phyloP scores from a whole-genome alignment of 2,329 filamentous ascomycete genomes.

The Huntiella savannae region DNA sequence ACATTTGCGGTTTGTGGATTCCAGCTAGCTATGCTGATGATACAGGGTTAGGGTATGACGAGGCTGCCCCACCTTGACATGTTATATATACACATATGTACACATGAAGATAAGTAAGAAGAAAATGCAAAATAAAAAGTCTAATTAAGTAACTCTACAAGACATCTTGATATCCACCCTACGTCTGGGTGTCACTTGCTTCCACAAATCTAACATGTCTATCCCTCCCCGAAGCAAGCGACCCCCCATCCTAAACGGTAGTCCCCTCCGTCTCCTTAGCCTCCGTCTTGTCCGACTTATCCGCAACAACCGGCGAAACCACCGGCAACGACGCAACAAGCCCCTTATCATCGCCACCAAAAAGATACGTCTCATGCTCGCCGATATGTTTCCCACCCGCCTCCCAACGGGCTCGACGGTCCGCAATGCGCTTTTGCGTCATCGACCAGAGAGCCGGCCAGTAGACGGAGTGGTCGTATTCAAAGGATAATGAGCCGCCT shows the following conservation, averaged over 20 bases:
- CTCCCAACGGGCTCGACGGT: constrained; percentile 53
- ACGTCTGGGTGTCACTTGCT: constrained; percentile 2
- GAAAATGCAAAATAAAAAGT: background rate
- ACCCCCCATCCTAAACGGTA: constrained; percentile 12
- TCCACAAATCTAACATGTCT: too few relatives aligned
- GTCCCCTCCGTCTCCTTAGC: constrained; percentile 15
- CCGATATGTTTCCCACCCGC: constrained; percentile 64
- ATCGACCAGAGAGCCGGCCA: constrained; percentile 71
- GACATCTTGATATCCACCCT: background rate
- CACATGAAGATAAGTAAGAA: background rate
- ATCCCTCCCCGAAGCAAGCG: constrained; percentile 1
- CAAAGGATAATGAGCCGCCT: constrained; percentile 67
- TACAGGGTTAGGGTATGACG: background rate
- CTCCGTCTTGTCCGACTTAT: background rate
- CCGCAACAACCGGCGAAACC: constrained; percentile 6
- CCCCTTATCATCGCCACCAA: constrained; percentile 28
- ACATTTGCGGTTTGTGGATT: background rate
- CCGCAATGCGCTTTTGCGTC: constrained; percentile 44
- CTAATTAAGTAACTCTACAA: background rate
- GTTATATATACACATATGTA: background rate
- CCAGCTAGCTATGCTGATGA: background rate
- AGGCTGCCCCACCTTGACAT: constrained; percentile 11
- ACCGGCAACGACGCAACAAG: constrained; percentile 9
- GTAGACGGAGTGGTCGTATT: constrained; percentile 75
- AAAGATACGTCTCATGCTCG: constrained; percentile 74